These are phyloP conservation scores for Neurospora sp. DNA, from an alignment of 495 filamentous ascomycete species.

Conservation along the genomic window DNA sequence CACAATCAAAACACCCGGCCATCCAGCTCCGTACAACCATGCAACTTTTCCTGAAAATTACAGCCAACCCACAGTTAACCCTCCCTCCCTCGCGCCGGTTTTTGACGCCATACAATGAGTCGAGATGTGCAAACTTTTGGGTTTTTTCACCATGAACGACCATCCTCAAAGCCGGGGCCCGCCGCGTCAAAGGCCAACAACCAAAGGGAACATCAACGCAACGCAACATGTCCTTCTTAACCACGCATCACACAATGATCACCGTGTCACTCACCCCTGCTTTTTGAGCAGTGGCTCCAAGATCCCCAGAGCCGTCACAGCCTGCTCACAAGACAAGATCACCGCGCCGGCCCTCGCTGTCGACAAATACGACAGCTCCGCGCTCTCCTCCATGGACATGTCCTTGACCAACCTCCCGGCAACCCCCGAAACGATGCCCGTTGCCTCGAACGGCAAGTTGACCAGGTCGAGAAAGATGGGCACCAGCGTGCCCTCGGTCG, in stretches of 20 bases:
- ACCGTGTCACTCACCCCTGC: slow-evolving; percentile 1
- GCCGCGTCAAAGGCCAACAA: neutral
- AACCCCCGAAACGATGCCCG: slow-evolving; percentile 88
- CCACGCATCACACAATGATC: neutral
- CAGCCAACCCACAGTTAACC: neutral
- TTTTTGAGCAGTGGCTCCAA: slow-evolving; percentile 39
- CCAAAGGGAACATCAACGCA: neutral
- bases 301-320: slow-evolving; percentile 59
- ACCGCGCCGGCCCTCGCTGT: slow-evolving; percentile 87
- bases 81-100: neutral
- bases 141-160: neutral
- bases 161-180: neutral
- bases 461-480: slow-evolving; percentile 84
- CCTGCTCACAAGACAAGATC: slow-evolving; percentile 65
- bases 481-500: slow-evolving; percentile 68
- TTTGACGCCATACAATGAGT: neutral
- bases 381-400: slow-evolving; percentile 39
- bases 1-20: neutral
- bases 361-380: slow-evolving; percentile 87
- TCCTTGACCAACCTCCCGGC: slow-evolving; percentile 64
- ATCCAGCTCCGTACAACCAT: neutral
- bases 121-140: neutral
- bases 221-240: neutral
- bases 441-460: slow-evolving; percentile 75
- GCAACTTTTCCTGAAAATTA: neutral